Base-by-base conservation (phyloP, 345 rosid genomes). In the Ceriops tagal region DNA sequence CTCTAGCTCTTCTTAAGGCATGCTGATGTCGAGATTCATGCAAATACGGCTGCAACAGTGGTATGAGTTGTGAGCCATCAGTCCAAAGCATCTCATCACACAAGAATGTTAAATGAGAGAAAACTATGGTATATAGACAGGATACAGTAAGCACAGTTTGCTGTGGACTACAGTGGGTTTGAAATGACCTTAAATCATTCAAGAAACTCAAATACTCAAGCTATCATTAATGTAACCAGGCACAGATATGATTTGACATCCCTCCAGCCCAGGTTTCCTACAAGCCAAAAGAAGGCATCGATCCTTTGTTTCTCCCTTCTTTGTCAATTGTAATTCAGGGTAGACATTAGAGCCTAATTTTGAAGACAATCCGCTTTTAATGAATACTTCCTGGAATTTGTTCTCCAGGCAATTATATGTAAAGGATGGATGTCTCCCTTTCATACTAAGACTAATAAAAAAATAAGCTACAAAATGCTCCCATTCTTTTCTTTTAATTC, bases 21-120 rank as follows among this genome's bases (percentile, higher is more conserved):
- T 95, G 99, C 72, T 82, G 81, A 86, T 95, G 97, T 1, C 99
- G 92, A 67, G 99, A 95, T 73, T 95, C 99, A 62, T 95, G 99
- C 84, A 95, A 77, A 75, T 95, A 95, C 21, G 99, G 97, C 99
- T 95, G 89, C 84, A 70, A 59, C 35, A 70, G 64, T 64, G 57
- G 11, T 31, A 55, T 8, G 21, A 71, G 75, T 8, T 30, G 20
- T 46, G 39, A 71, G 68, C 69, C 65, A 58, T 66, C 16, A 24
- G 5, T 56, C 4, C 8, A 16, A 31, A 8, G 31, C 19, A 4
- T 56, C 51, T 24, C 7, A 31, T 21, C 58, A 53, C 10, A 15
- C 20, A 53, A 16, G 62, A 27, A 8, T 55, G 28, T 21, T 24
- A 24, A 24, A 3, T 10, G 59, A 56, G 28, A 24, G 28, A 27